These are phyloP conservation scores for Russula sp. DNA, from an alignment of 768 basidiomycete genomes.

Conservation along the genomic window DNA sequence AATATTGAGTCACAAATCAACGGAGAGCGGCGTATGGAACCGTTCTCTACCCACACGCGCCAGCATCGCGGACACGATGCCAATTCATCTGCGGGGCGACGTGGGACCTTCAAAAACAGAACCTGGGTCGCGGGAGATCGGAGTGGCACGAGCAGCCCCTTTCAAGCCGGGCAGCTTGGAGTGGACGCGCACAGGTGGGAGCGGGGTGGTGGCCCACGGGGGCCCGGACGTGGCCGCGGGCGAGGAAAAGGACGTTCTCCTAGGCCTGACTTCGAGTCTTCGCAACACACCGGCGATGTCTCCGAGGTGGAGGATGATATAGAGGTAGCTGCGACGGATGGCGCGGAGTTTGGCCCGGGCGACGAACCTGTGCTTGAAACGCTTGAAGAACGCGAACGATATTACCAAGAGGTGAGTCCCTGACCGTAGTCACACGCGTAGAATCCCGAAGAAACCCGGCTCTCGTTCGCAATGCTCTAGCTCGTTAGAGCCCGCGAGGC, in stretches of 20 bases:
- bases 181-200: constrained; percentile 54
- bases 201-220: constrained; percentile 42
- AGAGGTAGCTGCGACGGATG: constrained; percentile 29
- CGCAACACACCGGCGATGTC: constrained; percentile 20
- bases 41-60: constrained; percentile 3
- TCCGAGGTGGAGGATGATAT: constrained; percentile 26
- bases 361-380: constrained; percentile 45
- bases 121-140: constrained; percentile 17
- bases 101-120: constrained; percentile 20
- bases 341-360: constrained; percentile 28
- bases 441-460: constrained; percentile 2
- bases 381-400: constrained; percentile 56
- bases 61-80: constrained; percentile 11
- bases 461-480: constrained; percentile 24
- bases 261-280: constrained; percentile 21
- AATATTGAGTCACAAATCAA: background rate
- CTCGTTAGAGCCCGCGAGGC: constrained; percentile 65
- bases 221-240: constrained; percentile 38
- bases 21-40: constrained; percentile 6
- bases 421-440: background rate
- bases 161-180: constrained; percentile 14
- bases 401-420: constrained; percentile 59
- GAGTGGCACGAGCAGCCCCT: constrained; percentile 6
- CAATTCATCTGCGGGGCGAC: background rate
- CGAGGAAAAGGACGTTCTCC: constrained; percentile 33